Percentiles rank a stretch among this genome's conserved stretches.
Conservation (phyloP, 495 filamentous ascomycete species). For the Daldinia caldariorum region DNA sequence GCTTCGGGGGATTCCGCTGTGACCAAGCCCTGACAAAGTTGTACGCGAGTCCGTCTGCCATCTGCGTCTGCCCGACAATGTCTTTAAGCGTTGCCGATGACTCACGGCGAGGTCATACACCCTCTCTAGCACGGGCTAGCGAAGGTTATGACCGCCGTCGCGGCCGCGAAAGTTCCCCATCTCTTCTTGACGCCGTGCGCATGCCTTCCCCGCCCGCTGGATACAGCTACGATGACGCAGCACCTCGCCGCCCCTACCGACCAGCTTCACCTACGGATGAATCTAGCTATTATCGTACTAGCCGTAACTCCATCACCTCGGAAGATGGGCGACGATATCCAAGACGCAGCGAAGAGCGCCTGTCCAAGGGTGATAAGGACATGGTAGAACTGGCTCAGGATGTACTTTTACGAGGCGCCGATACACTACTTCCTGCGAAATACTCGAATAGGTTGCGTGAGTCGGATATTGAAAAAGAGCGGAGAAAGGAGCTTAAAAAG, state of each 20-base stretch:
- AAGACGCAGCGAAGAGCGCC: constrained; percentile 44
- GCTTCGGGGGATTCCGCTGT: constrained; percentile 20
- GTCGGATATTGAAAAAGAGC: constrained; percentile 36
- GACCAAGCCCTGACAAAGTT: constrained; percentile 1
- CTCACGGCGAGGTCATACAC: constrained; percentile 69
- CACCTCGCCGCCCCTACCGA: constrained; percentile 51
- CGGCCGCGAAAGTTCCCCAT: constrained; percentile 51
- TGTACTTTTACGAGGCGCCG: constrained; percentile 44
- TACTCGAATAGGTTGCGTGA: constrained; percentile 40
- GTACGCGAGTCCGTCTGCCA: background rate
- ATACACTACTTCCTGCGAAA: constrained; percentile 43
- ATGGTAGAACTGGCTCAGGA: constrained; percentile 49
- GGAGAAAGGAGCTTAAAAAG: constrained; percentile 43
- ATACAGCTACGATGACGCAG: constrained; percentile 47
- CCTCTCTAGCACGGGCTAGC: constrained; percentile 60
- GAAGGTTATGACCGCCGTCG: constrained; percentile 56
- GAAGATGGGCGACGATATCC: constrained; percentile 43
- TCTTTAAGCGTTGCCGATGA: constrained; percentile 67
- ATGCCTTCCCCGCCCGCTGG: constrained; percentile 56
- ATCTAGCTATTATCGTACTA: constrained; percentile 44
- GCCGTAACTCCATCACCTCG: constrained; percentile 44
- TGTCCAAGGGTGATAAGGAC: constrained; percentile 55
- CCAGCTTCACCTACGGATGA: constrained; percentile 50
- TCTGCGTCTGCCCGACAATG: constrained; percentile 36
- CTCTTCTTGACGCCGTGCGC: constrained; percentile 57